These are phyloP conservation scores for Ananas comosus DNA, from an alignment of 176 grass and related monocot genomes.

Conservation along the genomic window DNA sequence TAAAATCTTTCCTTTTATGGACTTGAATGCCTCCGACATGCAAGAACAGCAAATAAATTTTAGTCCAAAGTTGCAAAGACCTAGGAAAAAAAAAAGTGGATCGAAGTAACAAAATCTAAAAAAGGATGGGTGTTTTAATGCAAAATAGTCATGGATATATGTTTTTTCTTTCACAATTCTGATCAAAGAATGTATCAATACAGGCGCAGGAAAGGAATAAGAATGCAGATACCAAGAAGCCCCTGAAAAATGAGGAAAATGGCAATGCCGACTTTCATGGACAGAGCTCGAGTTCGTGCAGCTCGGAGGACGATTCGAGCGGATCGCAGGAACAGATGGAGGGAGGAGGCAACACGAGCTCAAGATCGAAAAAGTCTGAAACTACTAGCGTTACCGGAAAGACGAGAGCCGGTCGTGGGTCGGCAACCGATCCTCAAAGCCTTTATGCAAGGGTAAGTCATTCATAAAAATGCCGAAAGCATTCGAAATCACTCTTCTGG, in stretches of 20 bases:
- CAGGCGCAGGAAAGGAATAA: slow-evolving; percentile 50
- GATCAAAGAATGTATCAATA: slow-evolving; percentile 10
- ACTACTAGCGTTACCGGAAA: slow-evolving; percentile 1
- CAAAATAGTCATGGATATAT: too few species aligned
- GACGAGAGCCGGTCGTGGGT: slow-evolving; percentile 45
- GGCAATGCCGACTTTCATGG: slow-evolving; percentile 22
- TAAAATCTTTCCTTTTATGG: too few species aligned
- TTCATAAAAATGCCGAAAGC: not conserved
- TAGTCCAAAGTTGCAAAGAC: too few species aligned
- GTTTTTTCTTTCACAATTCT: not conserved
- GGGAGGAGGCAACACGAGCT: slow-evolving; percentile 30
- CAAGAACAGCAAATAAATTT: too few species aligned
- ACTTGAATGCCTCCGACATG: too few species aligned
- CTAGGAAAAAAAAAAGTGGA: too few species aligned
- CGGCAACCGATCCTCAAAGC: slow-evolving; percentile 66
- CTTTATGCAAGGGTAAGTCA: slow-evolving; percentile 81
- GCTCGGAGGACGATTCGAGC: slow-evolving; percentile 51
- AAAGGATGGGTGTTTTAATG: too few species aligned
- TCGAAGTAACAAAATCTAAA: too few species aligned
- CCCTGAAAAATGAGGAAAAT: slow-evolving; percentile 15
- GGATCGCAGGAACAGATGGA: slow-evolving; percentile 10
- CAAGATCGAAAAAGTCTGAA: slow-evolving; percentile 26
- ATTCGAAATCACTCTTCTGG: not conserved
- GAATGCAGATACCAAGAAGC: slow-evolving; percentile 29
- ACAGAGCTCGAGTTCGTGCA: slow-evolving; percentile 66